Evolutionary conservation across 2,329 filamentous ascomycete genomes (phyloP).

Genomic region (Aspergillus awamori): DNA sequence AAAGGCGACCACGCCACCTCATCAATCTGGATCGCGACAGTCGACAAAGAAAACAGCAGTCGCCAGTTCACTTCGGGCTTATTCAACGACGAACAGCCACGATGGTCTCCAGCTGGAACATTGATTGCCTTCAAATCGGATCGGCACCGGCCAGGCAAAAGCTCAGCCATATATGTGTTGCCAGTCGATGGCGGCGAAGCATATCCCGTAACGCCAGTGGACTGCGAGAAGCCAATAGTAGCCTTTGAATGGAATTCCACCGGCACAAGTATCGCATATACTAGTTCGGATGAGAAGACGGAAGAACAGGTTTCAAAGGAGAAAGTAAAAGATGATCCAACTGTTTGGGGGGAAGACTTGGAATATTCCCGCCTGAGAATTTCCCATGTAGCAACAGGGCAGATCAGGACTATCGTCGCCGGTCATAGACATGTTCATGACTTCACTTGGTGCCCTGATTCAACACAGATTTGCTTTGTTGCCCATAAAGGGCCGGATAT

Average conservation of each 20-base stretch:
- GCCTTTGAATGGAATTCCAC: conserved; percentile 10
- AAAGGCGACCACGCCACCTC: not conserved
- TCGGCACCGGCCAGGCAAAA: not conserved
- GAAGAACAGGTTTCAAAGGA: not conserved
- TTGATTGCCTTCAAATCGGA: conserved; percentile 13
- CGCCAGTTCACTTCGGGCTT: conserved; percentile 13
- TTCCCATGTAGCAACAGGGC: not conserved
- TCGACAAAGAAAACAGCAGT: conserved; percentile 8
- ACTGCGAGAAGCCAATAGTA: not conserved
- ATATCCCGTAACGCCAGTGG: not conserved
- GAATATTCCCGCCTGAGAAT: not conserved
- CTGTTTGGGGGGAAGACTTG: not conserved
- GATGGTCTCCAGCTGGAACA: conserved; percentile 9
- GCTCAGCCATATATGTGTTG: conserved; percentile 6
- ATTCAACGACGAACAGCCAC: conserved; percentile 9
- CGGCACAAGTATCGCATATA: conserved; percentile 11
- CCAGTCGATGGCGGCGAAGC: conserved; percentile 8
- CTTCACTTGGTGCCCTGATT: conserved; percentile 9
- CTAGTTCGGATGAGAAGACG: not conserved
- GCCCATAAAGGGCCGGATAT: not conserved
- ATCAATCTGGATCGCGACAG: conserved; percentile 12
- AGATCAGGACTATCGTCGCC: not conserved
- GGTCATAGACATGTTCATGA: not conserved
- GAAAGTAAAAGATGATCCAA: not conserved
- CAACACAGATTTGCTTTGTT: not conserved